A percentile compares a stretch with the other conserved stretches of the same genome.
phyloP scores from a whole-genome alignment of 257 asterid species.

The Penstemon barbatus region DNA sequence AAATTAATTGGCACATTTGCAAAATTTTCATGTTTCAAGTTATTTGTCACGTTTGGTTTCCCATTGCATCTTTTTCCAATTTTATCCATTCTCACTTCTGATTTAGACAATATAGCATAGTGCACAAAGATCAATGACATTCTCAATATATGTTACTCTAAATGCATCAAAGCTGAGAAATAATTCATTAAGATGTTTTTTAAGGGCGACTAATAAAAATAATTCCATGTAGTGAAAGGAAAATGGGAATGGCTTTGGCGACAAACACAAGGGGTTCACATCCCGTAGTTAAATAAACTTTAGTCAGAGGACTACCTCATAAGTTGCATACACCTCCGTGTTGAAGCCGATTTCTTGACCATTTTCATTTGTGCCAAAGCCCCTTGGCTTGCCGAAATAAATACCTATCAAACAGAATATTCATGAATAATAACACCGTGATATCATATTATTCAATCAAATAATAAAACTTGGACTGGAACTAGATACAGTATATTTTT shows the following conservation, averaged over 20 bases:
- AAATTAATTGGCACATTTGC: too few relatives aligned
- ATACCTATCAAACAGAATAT: slow-evolving; percentile 52
- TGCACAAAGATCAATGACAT: too few relatives aligned
- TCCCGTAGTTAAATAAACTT: slow-evolving; percentile 16
- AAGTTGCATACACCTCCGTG: slow-evolving; percentile 84
- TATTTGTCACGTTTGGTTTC: too few relatives aligned
- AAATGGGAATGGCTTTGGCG: not conserved
- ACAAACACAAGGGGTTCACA: not conserved
- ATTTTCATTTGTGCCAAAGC: slow-evolving; percentile 66
- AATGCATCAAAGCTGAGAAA: not conserved
- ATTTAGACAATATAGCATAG: too few relatives aligned
- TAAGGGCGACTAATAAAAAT: not conserved
- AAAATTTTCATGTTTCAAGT: too few relatives aligned
- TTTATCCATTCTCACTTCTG: too few relatives aligned
- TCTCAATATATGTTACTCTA: slow-evolving; percentile 6
- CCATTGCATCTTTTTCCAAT: too few relatives aligned
- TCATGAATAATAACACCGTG: slow-evolving; percentile 11
- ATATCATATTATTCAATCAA: not conserved
- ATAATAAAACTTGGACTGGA: slow-evolving; percentile 5
- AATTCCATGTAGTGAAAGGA: not conserved
- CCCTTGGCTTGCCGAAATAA: slow-evolving; percentile 97
- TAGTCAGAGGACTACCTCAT: slow-evolving; percentile 58
- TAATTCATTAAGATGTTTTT: not conserved
- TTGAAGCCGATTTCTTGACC: slow-evolving; percentile 94
- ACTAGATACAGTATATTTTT: not conserved